phyloP scores from a whole-genome alignment of 108 stramenopile species.

The Nitzschia sp. region DNA sequence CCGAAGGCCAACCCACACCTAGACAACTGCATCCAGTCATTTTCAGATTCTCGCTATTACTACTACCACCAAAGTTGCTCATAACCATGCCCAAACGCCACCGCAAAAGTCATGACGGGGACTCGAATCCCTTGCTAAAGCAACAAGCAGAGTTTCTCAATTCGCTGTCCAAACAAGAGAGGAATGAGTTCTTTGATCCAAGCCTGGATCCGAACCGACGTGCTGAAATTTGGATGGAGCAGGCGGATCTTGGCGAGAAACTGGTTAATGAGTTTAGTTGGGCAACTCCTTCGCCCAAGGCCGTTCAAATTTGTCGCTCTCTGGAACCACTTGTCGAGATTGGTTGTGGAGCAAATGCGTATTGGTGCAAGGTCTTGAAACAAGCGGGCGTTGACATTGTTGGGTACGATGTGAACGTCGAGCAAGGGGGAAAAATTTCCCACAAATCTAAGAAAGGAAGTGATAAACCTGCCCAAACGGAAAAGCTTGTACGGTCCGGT shows the following conservation, averaged over 20 bases:
- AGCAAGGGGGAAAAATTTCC: slow-evolving; percentile 58
- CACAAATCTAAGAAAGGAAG: slow-evolving; percentile 4
- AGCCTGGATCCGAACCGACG: slow-evolving; percentile 68
- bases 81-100: too few species aligned
- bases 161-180: slow-evolving; percentile 42
- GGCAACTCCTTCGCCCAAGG: slow-evolving; percentile 70
- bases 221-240: slow-evolving; percentile 71
- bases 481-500: slow-evolving; percentile 42
- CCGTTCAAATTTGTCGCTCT: slow-evolving; percentile 57
- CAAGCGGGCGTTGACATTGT: slow-evolving; percentile 62
- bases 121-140: slow-evolving; percentile 54
- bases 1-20: too few species aligned
- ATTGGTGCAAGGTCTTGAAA: slow-evolving; percentile 55
- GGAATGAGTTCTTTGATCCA: slow-evolving; percentile 66
- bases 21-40: too few species aligned
- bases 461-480: slow-evolving; percentile 10
- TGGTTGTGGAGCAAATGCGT: slow-evolving; percentile 85
- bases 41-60: too few species aligned
- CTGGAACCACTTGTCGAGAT: slow-evolving; percentile 81
- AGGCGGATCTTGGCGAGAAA: slow-evolving; percentile 78
- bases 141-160: slow-evolving; percentile 49
- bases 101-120: neutral
- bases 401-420: slow-evolving; percentile 61
- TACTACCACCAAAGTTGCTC: too few species aligned
- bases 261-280: slow-evolving; percentile 74